Base-by-base conservation (phyloP, 495 filamentous ascomycete genomes). In the Tuber indicum region DNA sequence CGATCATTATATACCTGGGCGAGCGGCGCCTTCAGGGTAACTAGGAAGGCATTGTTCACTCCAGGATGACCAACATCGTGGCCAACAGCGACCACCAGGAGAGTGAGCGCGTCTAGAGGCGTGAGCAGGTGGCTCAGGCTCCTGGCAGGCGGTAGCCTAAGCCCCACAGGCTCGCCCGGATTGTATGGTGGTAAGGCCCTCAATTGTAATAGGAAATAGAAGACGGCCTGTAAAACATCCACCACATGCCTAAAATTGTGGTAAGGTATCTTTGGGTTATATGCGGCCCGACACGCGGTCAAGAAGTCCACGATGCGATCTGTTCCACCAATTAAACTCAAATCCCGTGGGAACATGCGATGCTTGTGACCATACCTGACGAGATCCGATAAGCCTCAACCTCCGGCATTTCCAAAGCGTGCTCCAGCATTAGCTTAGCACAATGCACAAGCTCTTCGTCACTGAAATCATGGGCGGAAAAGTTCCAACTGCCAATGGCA, bases 1-100 rank as follows among this genome's bases (percentile, higher is more conserved):
- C 92, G 92, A 84, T 99, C 96, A 84, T 98, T 99, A 85, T 99
- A 99, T 21, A 98, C 87, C 83, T 98, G 96, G n/a, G 96, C 96
- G 26, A 99, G 87, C 19, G 96, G 96, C 58, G 96, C 92, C 83
- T 98, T 97, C 36, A 97, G 89, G 72, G 92, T 93, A 41, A 97
- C 90, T 14, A 99, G 86, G 83, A 99, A 99, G 21, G 94, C 93
- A 84, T 99, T 99, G 86, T 98, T 99, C 75, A 99, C 96, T 49
- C 96, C 96, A 23, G 96, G 96, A 84, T 99, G 96, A 46, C 96
- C 96, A 58, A 98, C 96, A 82, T 99, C 96, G 80, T 99, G 96
- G 62, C 96, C 96, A 83, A 99, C 97, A 10, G 96, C 96, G 19
- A 94, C 94, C 77, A 98, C 91, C 39, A 99, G 87, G 23, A 99